Evolutionary conservation across 768 basidiomycete genomes (phyloP).

Genomic region (Macrolepiota albuminosa): DNA sequence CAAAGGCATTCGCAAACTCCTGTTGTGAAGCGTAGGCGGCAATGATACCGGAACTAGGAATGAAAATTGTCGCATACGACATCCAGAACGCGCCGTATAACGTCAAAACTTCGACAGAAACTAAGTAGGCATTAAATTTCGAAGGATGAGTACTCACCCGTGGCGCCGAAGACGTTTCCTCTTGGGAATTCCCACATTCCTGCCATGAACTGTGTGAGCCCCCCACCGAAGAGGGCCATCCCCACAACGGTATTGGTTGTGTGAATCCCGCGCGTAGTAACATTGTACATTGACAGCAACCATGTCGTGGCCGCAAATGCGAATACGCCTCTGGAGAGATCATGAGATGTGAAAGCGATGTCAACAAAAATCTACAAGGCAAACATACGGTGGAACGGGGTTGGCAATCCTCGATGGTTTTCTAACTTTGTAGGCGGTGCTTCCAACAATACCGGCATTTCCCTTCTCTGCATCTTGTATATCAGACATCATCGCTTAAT

Average conservation of each 20-base stretch:
- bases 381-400: constrained; percentile 26
- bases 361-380: not conserved
- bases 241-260: constrained; percentile 65
- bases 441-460: not conserved
- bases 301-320: constrained; percentile 51
- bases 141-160: constrained; percentile 32
- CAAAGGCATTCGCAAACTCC: constrained; percentile 54
- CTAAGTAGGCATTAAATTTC: not conserved
- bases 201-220: constrained; percentile 74
- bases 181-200: constrained; percentile 76
- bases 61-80: constrained; percentile 65
- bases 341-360: not conserved
- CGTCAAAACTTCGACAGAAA: constrained; percentile 47
- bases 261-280: constrained; percentile 42
- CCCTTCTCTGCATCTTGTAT: constrained; percentile 5
- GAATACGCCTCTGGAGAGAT: constrained; percentile 26
- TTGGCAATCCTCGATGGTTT: constrained; percentile 26
- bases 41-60: constrained; percentile 57
- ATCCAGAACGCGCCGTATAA: constrained; percentile 80
- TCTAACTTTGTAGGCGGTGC: not conserved
- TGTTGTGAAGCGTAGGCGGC: constrained; percentile 37
- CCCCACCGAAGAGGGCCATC: constrained; percentile 72
- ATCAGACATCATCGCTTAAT: not conserved
- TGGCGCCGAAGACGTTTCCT: constrained; percentile 62
- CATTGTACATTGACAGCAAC: constrained; percentile 66